Percentiles rank a stretch among this genome's conserved stretches.
Evolutionary conservation across 495 filamentous ascomycete species (phyloP).

Genomic region (Tuber melanosporum): DNA sequence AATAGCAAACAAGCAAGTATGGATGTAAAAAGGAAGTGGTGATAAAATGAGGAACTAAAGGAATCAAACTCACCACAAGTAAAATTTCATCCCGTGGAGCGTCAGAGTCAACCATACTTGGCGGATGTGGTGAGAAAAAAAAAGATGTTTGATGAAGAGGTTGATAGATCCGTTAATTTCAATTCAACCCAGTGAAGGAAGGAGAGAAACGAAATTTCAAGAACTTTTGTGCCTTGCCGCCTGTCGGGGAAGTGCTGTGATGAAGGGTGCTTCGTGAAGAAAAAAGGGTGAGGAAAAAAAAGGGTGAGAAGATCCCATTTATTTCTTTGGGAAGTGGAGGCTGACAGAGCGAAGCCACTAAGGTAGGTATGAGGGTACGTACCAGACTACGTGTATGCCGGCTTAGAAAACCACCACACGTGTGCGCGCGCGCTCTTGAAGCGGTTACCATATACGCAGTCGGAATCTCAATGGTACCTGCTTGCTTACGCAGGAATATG

Average conservation of each 20-base stretch:
- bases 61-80: conserved; percentile 17
- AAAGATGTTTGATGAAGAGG: background rate
- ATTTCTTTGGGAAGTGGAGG: background rate
- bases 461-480: no score
- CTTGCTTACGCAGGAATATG: no score
- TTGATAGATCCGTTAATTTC: no score
- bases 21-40: no score
- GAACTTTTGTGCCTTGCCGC: background rate
- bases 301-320: background rate
- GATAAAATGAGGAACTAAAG: background rate
- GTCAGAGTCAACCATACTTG: background rate
- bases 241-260: background rate
- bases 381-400: background rate
- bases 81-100: conserved; percentile 26
- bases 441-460: background rate
- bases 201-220: background rate
- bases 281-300: background rate
- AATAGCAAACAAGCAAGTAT: no score
- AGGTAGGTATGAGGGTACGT: background rate
- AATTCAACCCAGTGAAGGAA: no score
- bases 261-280: background rate
- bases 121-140: background rate
- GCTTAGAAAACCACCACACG: background rate
- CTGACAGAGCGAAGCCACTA: background rate
- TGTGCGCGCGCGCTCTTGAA: background rate